Evolutionary conservation across 345 rosid genomes (phyloP), one percentile per base, ranked within the genome.

Genomic region (Eutrema yunnanense): DNA sequence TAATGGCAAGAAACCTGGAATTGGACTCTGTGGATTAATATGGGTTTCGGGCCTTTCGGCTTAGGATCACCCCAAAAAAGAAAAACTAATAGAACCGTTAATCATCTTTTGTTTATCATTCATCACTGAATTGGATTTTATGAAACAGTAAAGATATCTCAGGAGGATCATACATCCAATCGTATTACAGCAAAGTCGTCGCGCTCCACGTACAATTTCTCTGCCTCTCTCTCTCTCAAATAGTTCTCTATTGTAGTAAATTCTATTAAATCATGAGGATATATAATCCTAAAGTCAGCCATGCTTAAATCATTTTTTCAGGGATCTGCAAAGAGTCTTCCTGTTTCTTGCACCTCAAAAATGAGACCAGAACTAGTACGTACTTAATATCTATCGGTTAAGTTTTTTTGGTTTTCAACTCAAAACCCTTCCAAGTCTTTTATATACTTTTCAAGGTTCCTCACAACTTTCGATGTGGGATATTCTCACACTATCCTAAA

Each of bases 301-400:
- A 51, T 61, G 40, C 29, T 30, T 13, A 7, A 65, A 26, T 49
- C 65, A 33, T 56, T 53, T 3, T 63, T 68, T 53, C 34, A 94
- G 99, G 92, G 90, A 38, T 89, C 97, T 13, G 84, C 85, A 30
- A 88, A 87, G 79, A 85, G 84, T 80, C 81, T 95, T 75, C 99
- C 96, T 11, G 14, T 67, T 22, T 86, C 96, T 66, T 95, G 99
- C 73, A 88, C 92, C 36, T 84, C 96, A 44, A 86, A 44, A 81
- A 49, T 85, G 84, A 80, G 42, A 33, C 98, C 96, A 8, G 85
- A 79, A 66, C 78, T 89, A 74, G 98, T 91, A 79, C 3, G 81
- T 62, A 3, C 43, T 58, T 10, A 6, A 6, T 3, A 19, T 30
- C 8, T 0, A 19, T 19, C 1, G 1, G 22, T 19, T 19, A 19